A percentile compares a stretch with the other conserved stretches of the same genome.
phyloP scores from a whole-genome alignment of 768 basidiomycete species.

The Pleurotus pulmonarius region DNA sequence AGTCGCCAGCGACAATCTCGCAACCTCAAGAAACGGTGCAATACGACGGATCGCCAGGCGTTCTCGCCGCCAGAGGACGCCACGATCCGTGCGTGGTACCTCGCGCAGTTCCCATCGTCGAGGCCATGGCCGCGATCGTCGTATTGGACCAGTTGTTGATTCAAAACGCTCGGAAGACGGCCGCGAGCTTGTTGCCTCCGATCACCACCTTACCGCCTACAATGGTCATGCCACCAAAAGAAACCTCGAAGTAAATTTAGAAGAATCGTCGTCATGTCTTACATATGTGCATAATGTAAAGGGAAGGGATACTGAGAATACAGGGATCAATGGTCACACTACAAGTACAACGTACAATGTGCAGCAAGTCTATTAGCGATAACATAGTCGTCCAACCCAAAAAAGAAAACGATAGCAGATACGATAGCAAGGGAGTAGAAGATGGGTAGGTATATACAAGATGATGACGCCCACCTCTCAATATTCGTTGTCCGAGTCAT shows the following conservation, averaged over 20 bases:
- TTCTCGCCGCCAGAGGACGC: constrained; percentile 85
- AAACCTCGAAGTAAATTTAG: neutral
- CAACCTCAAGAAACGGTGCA: constrained; percentile 87
- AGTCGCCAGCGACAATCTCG: constrained; percentile 97
- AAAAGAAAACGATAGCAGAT: neutral
- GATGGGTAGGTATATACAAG: too few relatives aligned
- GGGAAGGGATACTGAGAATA: neutral
- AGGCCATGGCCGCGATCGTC: constrained; percentile 95
- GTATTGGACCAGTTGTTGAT: constrained; percentile 91
- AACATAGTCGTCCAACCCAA: neutral
- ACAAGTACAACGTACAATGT: too few relatives aligned
- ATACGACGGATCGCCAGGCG: constrained; percentile 89
- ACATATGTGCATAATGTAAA: constrained; percentile 4
- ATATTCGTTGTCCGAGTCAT: constrained; percentile 48
- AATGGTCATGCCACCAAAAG: constrained; percentile 68
- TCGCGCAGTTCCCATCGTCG: constrained; percentile 95
- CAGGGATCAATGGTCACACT: too few relatives aligned
- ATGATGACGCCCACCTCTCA: constrained; percentile 3
- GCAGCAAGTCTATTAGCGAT: neutral
- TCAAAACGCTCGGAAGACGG: constrained; percentile 78
- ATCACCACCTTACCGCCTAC: constrained; percentile 88
- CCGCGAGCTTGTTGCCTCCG: constrained; percentile 76
- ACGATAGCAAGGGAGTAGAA: too few relatives aligned
- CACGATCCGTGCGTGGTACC: constrained; percentile 99
- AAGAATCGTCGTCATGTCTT: neutral